Base-by-base conservation (phyloP, 441 rosid genomes). In the Adansonia gregorii region DNA sequence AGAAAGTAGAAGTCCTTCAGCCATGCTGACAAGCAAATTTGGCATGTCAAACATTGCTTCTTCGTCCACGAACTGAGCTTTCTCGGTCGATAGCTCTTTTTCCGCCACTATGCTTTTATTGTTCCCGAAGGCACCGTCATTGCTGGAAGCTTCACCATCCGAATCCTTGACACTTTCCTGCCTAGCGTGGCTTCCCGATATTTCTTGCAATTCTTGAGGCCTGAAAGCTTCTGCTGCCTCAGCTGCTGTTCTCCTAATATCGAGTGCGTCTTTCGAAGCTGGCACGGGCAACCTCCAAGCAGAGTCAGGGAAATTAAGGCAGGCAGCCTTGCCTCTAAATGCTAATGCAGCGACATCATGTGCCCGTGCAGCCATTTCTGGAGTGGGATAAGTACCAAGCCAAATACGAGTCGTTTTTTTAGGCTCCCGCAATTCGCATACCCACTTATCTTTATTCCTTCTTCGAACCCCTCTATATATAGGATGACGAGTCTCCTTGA, bases 401-500 rank as follows among this genome's bases (percentile, higher is more conserved):
- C 98, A 94, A 6, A 94, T 90, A 4, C 98, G 88, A 3, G 92
- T 79, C 69, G 88, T 87, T 63, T 84, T 87, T 12, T 73, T 86
- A 0, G 95, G 98, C 56, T 89, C 94, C 2, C 98, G 83, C 52
- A 92, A 66, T 78, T 94, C 98, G 52, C 95, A 91, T 11, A 94
- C 98, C 98, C 98, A 93, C 80, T 88, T 93, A 77, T 88, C 80
- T 1, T 83, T 89, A 77, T 92, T 90, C 78, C 97, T 85, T 27
- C 60, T 75, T 39, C 98, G 71, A 17, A 92, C 89, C 0, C 98
- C 98, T 68, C 97, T 87, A 78, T 74, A 94, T 64, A 94, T 83
- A 0, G 98, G 98, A 73, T 94, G 98, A 9, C 98, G 91, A 6
- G 98, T 94, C 90, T 94, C 97, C 77, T 89, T 89, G 78, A 91